These are phyloP conservation scores for Gaeumannomyces sp. DNA, from an alignment of 2,329 filamentous ascomycete species.

Conservation along the genomic window DNA sequence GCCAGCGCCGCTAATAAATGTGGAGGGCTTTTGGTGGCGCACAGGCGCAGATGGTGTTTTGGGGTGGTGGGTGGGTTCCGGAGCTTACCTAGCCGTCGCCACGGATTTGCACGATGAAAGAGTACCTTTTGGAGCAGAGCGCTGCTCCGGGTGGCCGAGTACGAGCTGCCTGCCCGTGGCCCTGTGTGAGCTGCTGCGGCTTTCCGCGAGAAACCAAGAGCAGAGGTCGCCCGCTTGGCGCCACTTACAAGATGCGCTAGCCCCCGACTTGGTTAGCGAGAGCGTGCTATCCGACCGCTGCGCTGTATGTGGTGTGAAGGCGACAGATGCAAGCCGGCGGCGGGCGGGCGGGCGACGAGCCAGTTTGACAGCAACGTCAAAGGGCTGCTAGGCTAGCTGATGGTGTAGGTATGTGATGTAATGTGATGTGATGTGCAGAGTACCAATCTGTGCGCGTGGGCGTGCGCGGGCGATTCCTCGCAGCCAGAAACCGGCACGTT, in stretches of 20 bases:
- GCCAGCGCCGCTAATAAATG: conserved; percentile 3
- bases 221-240: neutral
- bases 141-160: neutral
- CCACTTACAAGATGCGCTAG: conserved; percentile 3
- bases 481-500: neutral
- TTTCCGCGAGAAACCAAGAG: neutral
- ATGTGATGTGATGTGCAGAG: no score
- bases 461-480: neutral
- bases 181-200: neutral
- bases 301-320: neutral
- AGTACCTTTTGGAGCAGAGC: neutral
- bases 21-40: conserved; percentile 9
- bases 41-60: conserved; percentile 9
- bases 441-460: neutral
- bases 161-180: neutral
- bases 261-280: neutral
- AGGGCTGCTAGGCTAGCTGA: neutral
- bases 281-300: conserved; percentile 1
- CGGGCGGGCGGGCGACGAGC: neutral
- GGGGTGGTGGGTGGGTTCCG: neutral
- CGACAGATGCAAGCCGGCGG: neutral
- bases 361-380: neutral
- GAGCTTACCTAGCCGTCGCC: neutral
- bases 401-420: no score
- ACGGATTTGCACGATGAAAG: neutral